A percentile compares a stretch with the other conserved stretches of the same genome.
phyloP scores from a whole-genome alignment of 148 eudicot species.

The Cornus florida region DNA sequence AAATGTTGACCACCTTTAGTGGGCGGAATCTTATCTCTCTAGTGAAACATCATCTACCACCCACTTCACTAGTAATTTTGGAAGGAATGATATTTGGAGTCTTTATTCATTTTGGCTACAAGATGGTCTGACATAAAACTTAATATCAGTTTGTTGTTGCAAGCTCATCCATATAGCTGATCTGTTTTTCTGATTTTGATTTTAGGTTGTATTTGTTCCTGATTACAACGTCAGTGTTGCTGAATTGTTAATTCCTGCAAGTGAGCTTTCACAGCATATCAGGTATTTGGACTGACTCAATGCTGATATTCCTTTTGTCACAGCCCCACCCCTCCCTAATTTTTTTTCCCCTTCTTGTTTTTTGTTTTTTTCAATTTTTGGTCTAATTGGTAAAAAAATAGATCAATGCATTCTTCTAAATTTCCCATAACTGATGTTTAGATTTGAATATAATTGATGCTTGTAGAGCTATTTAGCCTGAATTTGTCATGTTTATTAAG shows the following conservation, averaged over 20 bases:
- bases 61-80: not conserved
- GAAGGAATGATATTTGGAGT: not conserved
- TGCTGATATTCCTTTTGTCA: not conserved
- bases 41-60: not conserved
- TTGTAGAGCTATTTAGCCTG: not conserved
- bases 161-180: not conserved
- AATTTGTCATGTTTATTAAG: not conserved
- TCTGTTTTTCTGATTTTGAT: conserved; percentile 13
- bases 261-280: conserved; percentile 95
- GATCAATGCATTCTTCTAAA: not conserved
- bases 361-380: too few relatives aligned
- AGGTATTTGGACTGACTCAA: conserved; percentile 47
- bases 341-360: too few relatives aligned
- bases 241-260: conserved; percentile 88
- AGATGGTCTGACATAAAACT: not conserved
- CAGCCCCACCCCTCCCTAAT: not conserved
- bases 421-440: not conserved
- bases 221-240: conserved; percentile 98
- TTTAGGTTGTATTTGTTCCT: conserved; percentile 89
- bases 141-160: not conserved
- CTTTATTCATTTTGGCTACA: not conserved
- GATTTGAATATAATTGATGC: not conserved
- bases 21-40: too few relatives aligned
- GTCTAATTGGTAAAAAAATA: not conserved
- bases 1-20: too few relatives aligned